phyloP scores from a whole-genome alignment of 1,139 yeast species.

The Blastobotrys serpentis region DNA sequence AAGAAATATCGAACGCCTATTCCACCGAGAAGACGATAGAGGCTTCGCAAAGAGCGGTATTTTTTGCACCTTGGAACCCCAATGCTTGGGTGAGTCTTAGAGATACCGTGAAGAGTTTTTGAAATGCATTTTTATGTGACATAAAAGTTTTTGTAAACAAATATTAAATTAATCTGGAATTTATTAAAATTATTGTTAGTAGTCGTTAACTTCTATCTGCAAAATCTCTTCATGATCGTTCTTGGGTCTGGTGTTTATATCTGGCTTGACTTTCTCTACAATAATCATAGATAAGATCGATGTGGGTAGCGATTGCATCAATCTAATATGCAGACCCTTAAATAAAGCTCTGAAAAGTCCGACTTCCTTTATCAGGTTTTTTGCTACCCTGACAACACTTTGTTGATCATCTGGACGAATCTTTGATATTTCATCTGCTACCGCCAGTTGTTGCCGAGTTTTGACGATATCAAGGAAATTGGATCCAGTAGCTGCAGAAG shows the following conservation, averaged over 20 bases:
- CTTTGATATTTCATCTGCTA: constrained; percentile 40
- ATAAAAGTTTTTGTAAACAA: too few species aligned
- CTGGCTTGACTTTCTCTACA: constrained; percentile 44
- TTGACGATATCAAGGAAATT: constrained; percentile 45
- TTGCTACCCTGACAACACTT: constrained; percentile 39
- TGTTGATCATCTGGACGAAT: constrained; percentile 42
- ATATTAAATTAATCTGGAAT: background rate
- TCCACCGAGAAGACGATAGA: constrained; percentile 18
- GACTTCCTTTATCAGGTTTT: constrained; percentile 40
- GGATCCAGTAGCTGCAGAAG: constrained; percentile 41
- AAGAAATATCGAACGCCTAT: constrained; percentile 54
- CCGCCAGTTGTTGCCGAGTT: constrained; percentile 46
- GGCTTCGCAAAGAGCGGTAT: constrained; percentile 28
- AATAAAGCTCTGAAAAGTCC: constrained; percentile 41
- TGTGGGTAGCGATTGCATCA: constrained; percentile 42
- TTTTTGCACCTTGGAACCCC: constrained; percentile 28
- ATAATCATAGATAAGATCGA: constrained; percentile 43
- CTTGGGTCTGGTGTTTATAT: constrained; percentile 19
- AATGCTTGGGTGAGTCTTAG: constrained; percentile 27
- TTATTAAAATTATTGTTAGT: background rate
- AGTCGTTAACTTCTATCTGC: constrained; percentile 3
- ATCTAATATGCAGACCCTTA: constrained; percentile 42
- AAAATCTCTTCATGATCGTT: constrained; percentile 6
- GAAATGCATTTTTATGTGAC: background rate
- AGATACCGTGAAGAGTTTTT: constrained; percentile 11